Base-by-base conservation (phyloP, 1,139 yeast genomes). In the Debaryomyces robertsiae region DNA sequence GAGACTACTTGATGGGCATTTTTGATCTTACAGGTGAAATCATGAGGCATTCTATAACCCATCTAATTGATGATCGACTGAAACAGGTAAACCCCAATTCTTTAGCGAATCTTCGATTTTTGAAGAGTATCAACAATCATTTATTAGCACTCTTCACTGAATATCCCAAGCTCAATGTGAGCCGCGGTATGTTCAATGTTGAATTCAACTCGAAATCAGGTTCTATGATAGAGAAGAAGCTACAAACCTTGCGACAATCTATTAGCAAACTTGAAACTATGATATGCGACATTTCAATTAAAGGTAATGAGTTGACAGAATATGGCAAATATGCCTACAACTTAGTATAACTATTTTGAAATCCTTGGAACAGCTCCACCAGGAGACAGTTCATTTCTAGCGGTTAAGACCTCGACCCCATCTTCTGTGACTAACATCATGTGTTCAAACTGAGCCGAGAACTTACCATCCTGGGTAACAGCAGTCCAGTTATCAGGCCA, bases 401-500 rank as follows among this genome's bases (percentile, higher is more conserved):
- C 95, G 25, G 96, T 85, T 55, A 94, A 76, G 9, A 93, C 84
- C 65, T 94, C 99, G 31, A 84, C 89, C 11, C 99, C 98, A 40
- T 82, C 84, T 57, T 90, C 98, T 4, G 98, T 94, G 28, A 93
- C 95, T 47, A 94, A 67, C 57, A 94, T 58, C 61, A 95, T 91
- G 60, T 94, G 98, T 66, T 94, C 95, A 55, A 94, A 94, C 65
- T 94, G 99, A 1, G 99, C 98, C 50, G 93, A 83, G 46, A 77
- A 70, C 58, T 81, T 80, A 41, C 98, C 98, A 59, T 93, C 98
- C 42, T 79, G 81, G 14, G 98, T 93, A 18, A 81, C 79, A 1
- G 95, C 80, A 9, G 99, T 94, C 99, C 99, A 94, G 65, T 88
- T 87, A 63, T 94, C 99, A 1, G 98, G 98, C 99, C 99, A 94